phyloP scores from a whole-genome alignment of 2,329 filamentous ascomycete genomes.

The Botrytis elliptica region DNA sequence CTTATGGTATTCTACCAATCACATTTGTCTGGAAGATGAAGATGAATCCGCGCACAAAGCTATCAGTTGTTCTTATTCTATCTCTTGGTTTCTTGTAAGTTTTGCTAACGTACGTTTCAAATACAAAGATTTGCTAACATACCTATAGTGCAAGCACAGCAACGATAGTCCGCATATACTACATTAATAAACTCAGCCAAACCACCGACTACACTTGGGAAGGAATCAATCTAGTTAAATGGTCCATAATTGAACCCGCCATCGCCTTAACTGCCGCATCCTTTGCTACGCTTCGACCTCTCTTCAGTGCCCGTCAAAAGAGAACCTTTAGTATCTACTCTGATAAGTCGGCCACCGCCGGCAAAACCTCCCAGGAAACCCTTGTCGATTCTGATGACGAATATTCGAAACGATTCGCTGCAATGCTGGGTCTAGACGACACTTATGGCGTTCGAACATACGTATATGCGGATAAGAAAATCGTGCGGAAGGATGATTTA shows the following conservation, averaged over 20 bases:
- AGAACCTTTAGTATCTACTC: conserved; percentile 11
- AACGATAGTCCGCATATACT: conserved; percentile 46
- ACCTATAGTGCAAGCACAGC: conserved; percentile 43
- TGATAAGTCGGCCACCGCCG: background rate
- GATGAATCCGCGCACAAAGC: conserved; percentile 37
- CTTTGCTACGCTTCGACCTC: conserved; percentile 43
- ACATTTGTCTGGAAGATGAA: conserved; percentile 37
- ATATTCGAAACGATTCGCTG: conserved; percentile 8
- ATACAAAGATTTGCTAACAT: background rate
- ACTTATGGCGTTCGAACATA: conserved; percentile 14
- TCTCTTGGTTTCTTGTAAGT: conserved; percentile 44
- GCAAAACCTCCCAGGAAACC: background rate
- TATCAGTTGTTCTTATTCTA: conserved; percentile 39
- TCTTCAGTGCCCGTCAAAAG: conserved; percentile 36
- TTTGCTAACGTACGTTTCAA: background rate
- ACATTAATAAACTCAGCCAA: conserved; percentile 42
- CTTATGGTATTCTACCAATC: conserved; percentile 36
- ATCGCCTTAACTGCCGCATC: conserved; percentile 45
- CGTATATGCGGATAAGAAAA: conserved; percentile 16
- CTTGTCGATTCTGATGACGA: background rate
- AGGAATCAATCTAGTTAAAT: conserved; percentile 46
- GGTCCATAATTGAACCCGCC: conserved; percentile 46
- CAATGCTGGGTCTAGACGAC: conserved; percentile 9
- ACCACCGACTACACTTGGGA: conserved; percentile 43
- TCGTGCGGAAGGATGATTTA: conserved; percentile 4